These are phyloP conservation scores for Scutellospora calospora DNA, from an alignment of 371 early-diverging fungal genomes.

Conservation along the genomic window DNA sequence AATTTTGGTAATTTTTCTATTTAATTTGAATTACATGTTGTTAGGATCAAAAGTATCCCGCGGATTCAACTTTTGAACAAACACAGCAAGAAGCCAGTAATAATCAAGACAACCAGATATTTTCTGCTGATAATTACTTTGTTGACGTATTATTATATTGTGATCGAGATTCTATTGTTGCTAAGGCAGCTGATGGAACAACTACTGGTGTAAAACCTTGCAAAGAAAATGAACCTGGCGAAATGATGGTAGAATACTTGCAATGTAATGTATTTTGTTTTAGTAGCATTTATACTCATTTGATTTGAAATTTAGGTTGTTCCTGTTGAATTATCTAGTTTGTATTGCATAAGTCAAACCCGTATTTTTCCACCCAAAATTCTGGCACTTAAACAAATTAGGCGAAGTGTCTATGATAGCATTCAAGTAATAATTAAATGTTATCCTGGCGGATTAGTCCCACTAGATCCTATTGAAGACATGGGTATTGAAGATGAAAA, in stretches of 20 bases:
- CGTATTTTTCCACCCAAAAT: slow-evolving; percentile 82
- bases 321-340: slow-evolving; percentile 76
- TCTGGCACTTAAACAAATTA: slow-evolving; percentile 63
- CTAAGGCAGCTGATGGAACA: slow-evolving; percentile 66
- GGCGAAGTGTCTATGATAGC: slow-evolving; percentile 73
- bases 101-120: not conserved
- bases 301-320: slow-evolving; percentile 60
- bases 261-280: not conserved
- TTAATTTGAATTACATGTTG: not conserved
- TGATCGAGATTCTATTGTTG: slow-evolving; percentile 57
- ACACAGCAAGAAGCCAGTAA: not conserved
- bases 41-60: not conserved
- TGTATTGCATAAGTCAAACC: slow-evolving; percentile 81
- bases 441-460: slow-evolving; percentile 78
- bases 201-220: slow-evolving; percentile 71
- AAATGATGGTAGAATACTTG: slow-evolving; percentile 59
- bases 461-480: slow-evolving; percentile 89
- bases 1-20: not conserved
- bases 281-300: not conserved
- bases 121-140: slow-evolving; percentile 57
- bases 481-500: slow-evolving; percentile 87
- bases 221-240: slow-evolving; percentile 62
- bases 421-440: slow-evolving; percentile 78
- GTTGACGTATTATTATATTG: slow-evolving; percentile 89
- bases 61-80: not conserved